Evolutionary conservation across 768 basidiomycete species (phyloP), one percentile per base, ranked within the genome.

Genomic region (Suillus spraguei): DNA sequence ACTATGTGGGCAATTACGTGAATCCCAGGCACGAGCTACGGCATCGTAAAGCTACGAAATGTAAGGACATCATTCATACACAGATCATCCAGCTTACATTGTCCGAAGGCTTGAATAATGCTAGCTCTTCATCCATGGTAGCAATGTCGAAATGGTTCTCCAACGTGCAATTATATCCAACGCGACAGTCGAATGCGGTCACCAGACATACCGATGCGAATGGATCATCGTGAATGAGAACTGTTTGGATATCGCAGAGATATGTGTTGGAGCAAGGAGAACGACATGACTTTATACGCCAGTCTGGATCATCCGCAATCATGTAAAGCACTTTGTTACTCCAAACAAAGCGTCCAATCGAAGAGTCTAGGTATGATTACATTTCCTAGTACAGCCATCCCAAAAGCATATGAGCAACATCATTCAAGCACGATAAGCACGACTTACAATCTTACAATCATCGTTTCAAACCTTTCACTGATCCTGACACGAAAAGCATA

Each of bases 41-140:
- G 75, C 63, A 10, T 74, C 68, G 56, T 77, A 75, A 38, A 77
- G 69, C 74, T 75, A 36, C 8, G 60, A 46, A 17, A 60, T 13
- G 60, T 39, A 24, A 61, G 3, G 20, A 24, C 53, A n/a, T 28
- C 53, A 61, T 64, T 7, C 24, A 20, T 28, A n/a, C 38, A 44
- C 33, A 22, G 13, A 2, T 3, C 0, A 11, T 39, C 8, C 2
- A 16, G 35, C 75, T 35, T 50, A 74, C 74, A 7, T 59, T 67
- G 9, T 47, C 5, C 32, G 74, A 36, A 13, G 56, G 65, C 0
- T 52, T 38, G 2, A 67, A 35, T 9, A 72, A 65, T 24, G 67
- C 59, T 20, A 71, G 64, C 46, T 64, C 62, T 0, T 63, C 17
- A 5, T 66, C 67, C 68, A 69, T 65, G 58, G 70, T 55, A 3